Base-by-base conservation (phyloP, 2,329 filamentous ascomycete species). In the Fusarium dlaminii region DNA sequence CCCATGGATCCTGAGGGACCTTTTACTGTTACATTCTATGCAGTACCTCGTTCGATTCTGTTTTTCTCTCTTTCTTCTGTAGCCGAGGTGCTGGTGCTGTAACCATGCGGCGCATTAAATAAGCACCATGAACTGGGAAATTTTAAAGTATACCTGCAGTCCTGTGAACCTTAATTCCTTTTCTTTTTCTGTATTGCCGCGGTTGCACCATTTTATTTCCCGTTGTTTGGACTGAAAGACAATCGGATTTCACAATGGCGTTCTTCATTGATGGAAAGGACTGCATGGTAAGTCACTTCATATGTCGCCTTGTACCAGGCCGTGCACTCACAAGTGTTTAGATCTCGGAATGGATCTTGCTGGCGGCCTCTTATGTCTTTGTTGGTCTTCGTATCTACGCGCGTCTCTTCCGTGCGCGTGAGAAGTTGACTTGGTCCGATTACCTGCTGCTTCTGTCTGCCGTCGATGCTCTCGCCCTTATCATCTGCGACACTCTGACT, bases 401-500 rank as follows among this genome's bases (percentile, higher is more conserved):
- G 4, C 81, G 80, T 17, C 73, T 82, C 24, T 77, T 80, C 55
- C 77, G 77, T 6, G 70, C 79, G 15, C 78, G 79, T 15, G 69
- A 80, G 58, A 81, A 77, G 66, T 70, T 82, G 13, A 68, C 75
- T 37, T 71, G 74, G 62, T 80, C 80, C 3, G 80, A 82, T 37
- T 78, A 72, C 37, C 67, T 82, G 2, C 68, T 82, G 1, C 45
- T 82, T 6, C 34, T 75, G 1, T 80, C 80, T 0, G 79, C 80
- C 6, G 3, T 81, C 45, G 72, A 81, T 30, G 80, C 80, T 4
- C 75, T 82, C 24, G 80, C 62, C 3, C 70, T 82, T 0, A 82
- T 82, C 46, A 81, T 82, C 43, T 82, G 80, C 36, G 80, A 82
- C 37, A 82, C 80, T 11, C 57, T 82, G 46, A 82, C 80, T 12